A percentile compares a stretch with the other conserved stretches of the same genome.
These are phyloP conservation scores for Drechslerella stenobrocha DNA, from an alignment of 2,329 filamentous ascomycete species.

Conservation along the genomic window DNA sequence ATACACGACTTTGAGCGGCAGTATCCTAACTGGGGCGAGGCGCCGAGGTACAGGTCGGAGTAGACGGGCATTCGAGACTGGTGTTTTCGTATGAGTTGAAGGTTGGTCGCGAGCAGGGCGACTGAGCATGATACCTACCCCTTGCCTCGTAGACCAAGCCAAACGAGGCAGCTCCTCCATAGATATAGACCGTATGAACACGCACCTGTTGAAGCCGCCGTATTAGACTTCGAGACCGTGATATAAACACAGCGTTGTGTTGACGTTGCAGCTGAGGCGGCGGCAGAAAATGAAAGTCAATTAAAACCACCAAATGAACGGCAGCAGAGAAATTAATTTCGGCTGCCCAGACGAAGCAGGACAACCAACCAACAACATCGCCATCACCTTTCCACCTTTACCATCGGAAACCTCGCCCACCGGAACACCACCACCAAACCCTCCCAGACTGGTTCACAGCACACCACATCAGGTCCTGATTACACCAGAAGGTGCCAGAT, in stretches of 20 bases:
- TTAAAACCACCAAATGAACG: constrained; percentile 19
- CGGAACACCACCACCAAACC: not conserved
- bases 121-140: too few relatives aligned
- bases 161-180: too few relatives aligned
- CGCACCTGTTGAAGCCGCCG: not conserved
- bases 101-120: too few relatives aligned
- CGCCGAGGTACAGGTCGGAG: constrained; percentile 54
- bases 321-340: constrained; percentile 42
- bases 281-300: constrained; percentile 6
- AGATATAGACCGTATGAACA: too few relatives aligned
- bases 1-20: constrained; percentile 61
- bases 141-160: not conserved
- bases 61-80: not conserved
- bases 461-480: not conserved
- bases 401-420: constrained; percentile 6
- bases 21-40: constrained; percentile 61
- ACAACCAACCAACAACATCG: constrained; percentile 28
- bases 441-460: not conserved
- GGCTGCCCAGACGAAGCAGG: constrained; percentile 40
- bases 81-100: too few relatives aligned
- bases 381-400: too few relatives aligned
- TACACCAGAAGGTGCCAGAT: constrained; percentile 13
- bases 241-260: constrained; percentile 48
- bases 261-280: constrained; percentile 49
- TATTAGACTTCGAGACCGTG: not conserved